phyloP scores from a whole-genome alignment of 108 stramenopile genomes.

The Mayamaea pseudoterrestris region DNA sequence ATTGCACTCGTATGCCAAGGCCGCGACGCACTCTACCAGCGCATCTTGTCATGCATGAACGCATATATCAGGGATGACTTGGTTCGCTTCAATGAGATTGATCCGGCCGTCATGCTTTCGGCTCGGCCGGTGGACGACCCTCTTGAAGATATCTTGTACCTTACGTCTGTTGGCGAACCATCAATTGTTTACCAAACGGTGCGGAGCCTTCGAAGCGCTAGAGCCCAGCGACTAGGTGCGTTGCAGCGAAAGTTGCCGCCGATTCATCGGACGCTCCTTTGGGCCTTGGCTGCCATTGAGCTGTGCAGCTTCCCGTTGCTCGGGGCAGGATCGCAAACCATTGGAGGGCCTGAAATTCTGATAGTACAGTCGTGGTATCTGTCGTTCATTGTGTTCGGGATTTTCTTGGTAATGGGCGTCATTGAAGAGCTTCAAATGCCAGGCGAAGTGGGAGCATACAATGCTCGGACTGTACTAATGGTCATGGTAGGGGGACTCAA shows the following conservation, averaged over 20 bases:
- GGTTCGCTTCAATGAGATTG: constrained; percentile 32
- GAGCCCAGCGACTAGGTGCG: constrained; percentile 61
- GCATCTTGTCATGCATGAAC: constrained; percentile 27
- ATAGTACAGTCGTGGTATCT: constrained; percentile 71
- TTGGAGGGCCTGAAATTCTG: constrained; percentile 56
- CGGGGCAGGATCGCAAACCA: constrained; percentile 52
- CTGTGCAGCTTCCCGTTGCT: constrained; percentile 63
- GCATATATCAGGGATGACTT: constrained; percentile 63
- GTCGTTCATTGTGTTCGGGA: constrained; percentile 73
- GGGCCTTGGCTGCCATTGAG: constrained; percentile 46
- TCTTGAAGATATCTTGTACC: constrained; percentile 69
- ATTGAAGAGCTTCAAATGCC: constrained; percentile 69
- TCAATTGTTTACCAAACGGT: constrained; percentile 76
- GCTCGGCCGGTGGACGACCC: constrained; percentile 72
- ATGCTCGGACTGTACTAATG: constrained; percentile 63
- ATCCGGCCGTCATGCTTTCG: constrained; percentile 56
- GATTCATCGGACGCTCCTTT: constrained; percentile 56
- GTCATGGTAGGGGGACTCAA: constrained; percentile 81
- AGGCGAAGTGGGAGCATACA: constrained; percentile 78
- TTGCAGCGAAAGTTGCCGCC: constrained; percentile 70
- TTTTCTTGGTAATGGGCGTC: constrained; percentile 59
- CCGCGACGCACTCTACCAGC: constrained; percentile 52
- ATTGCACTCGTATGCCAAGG: constrained; percentile 78
- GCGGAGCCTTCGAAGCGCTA: constrained; percentile 59
- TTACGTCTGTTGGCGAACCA: constrained; percentile 78